Percentiles rank a stretch among this genome's conserved stretches.
Conservation (phyloP, 2,329 filamentous ascomycete species). For the Xylaria sp. region DNA sequence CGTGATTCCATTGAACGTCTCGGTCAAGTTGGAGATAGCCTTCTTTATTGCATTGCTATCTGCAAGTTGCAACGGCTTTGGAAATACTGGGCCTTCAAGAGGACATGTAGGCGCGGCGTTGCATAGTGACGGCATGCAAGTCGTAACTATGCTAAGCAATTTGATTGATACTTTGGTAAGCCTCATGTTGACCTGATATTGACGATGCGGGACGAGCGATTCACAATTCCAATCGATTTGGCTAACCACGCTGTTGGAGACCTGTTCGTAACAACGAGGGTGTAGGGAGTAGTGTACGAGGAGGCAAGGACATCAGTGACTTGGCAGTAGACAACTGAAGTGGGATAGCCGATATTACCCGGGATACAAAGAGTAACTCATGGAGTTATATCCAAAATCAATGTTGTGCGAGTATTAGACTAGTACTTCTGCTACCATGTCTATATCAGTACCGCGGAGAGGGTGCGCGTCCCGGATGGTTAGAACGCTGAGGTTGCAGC, state of each 20-base stretch:
- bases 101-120: slow-evolving; percentile 35
- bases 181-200: neutral
- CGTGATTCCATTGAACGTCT: slow-evolving; percentile 33
- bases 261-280: neutral
- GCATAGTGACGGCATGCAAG: slow-evolving; percentile 22
- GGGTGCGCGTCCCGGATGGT: neutral
- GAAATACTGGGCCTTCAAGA: slow-evolving; percentile 38
- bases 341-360: neutral
- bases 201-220: neutral
- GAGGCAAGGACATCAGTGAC: neutral
- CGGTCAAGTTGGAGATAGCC: slow-evolving; percentile 34
- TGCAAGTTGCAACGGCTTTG: slow-evolving; percentile 34
- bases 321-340: neutral
- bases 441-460: too few species aligned
- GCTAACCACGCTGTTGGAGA: neutral
- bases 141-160: slow-evolving; percentile 4
- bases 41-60: slow-evolving; percentile 31
- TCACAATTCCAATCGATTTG: neutral
- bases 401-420: neutral
- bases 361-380: neutral
- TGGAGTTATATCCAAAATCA: neutral
- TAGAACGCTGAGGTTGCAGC: neutral
- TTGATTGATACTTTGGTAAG: slow-evolving; percentile 19
- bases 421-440: too few species aligned
- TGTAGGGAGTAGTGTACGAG: too few species aligned